These are phyloP conservation scores for Paraurostyla sp. DNA, from an alignment of 73 alveolate species.

Conservation along the genomic window DNA sequence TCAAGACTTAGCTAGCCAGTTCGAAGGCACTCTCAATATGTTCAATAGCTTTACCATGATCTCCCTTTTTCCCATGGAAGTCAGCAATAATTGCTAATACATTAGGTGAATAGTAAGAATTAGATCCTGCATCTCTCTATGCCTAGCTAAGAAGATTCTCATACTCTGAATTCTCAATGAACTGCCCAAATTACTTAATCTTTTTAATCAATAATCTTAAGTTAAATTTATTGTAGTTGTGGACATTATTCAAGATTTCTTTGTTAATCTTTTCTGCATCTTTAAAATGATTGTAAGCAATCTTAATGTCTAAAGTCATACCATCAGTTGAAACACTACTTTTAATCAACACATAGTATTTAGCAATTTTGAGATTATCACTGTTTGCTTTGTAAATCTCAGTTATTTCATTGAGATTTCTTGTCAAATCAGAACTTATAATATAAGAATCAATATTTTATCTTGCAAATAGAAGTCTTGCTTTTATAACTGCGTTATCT, in stretches of 20 bases:
- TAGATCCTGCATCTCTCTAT: constrained; percentile 29
- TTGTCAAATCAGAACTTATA: no score
- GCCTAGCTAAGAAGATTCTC: neutral
- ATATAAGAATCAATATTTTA: no score
- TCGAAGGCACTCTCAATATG: constrained; percentile 17
- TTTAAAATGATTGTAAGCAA: neutral
- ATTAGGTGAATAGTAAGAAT: constrained; percentile 15
- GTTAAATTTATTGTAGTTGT: constrained; percentile 11
- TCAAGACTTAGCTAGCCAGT: constrained; percentile 14
- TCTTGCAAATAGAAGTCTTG: no score
- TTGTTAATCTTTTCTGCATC: constrained; percentile 11
- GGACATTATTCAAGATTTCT: neutral
- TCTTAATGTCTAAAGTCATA: no score
- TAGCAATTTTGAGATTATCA: no score
- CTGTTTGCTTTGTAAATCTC: no score
- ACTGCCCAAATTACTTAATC: neutral
- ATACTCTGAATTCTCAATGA: neutral
- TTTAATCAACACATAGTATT: no score
- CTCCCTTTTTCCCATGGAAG: constrained; percentile 45
- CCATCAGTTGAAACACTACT: no score
- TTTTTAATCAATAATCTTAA: neutral
- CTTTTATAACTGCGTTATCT: no score
- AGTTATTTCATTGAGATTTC: no score
- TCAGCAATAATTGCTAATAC: constrained; percentile 30
- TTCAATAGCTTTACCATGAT: neutral